Percentiles rank a stretch among this genome's conserved stretches.
These are phyloP conservation scores for Nakataea oryzae DNA, from an alignment of 2,329 filamentous ascomycete species.

Conservation along the genomic window DNA sequence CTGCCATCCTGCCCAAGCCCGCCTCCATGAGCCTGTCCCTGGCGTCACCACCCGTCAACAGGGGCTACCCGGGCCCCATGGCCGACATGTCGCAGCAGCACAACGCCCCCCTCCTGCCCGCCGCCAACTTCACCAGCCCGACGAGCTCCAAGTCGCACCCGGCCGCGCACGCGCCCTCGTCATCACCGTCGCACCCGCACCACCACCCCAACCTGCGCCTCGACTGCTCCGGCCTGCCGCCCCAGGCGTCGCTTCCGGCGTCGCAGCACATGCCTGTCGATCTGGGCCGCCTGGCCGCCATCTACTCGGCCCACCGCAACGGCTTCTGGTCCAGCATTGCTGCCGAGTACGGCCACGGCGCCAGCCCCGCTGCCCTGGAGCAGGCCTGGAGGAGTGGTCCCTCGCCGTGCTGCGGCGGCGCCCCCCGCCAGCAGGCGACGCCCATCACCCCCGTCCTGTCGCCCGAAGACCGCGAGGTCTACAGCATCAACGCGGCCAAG, in stretches of 20 bases:
- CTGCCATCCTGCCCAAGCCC: constrained; percentile 58
- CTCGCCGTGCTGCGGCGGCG: constrained; percentile 21
- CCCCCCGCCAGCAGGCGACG: constrained; percentile 18
- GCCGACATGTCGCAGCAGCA: constrained; percentile 28
- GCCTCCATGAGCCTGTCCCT: constrained; percentile 34
- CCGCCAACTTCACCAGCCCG: constrained; percentile 24
- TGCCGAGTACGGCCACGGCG: constrained; percentile 56
- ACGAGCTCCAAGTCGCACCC: constrained; percentile 25
- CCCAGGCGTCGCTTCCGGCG: constrained; percentile 13
- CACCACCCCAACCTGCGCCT: constrained; percentile 37
- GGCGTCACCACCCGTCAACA: constrained; percentile 16
- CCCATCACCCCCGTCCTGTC: constrained; percentile 45
- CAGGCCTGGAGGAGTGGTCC: constrained; percentile 53
- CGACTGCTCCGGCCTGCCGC: constrained; percentile 42
- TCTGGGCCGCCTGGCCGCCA: constrained; percentile 53
- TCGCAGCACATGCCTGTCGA: constrained; percentile 36
- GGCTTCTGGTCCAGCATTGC: constrained; percentile 67
- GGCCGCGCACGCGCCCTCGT: constrained; percentile 22
- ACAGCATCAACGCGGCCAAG: constrained; percentile 20
- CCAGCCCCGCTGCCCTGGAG: constrained; percentile 54
- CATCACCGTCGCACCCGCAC: constrained; percentile 15
- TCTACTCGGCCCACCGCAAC: constrained; percentile 60
- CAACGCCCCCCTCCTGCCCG: constrained; percentile 33
- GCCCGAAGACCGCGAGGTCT: constrained; percentile 35
- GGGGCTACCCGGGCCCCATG: constrained; percentile 28